Evolutionary conservation across 306 rosid species (phyloP), one percentile per base, ranked within the genome.

Genomic region (Erythrophleum fordii): DNA sequence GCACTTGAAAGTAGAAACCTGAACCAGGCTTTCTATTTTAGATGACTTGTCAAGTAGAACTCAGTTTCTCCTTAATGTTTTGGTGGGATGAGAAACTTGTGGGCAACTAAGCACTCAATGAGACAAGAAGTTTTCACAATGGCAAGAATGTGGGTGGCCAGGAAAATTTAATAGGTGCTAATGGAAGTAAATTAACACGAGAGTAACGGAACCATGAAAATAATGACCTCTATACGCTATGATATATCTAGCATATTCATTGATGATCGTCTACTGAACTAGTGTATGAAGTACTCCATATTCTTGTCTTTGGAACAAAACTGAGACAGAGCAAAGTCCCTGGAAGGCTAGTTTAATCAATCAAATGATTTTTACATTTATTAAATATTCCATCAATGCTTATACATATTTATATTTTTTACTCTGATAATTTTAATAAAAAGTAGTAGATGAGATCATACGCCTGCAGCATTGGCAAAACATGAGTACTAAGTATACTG

Each of bases 301-400:
- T 81, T 72, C 44, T 72, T 77, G 51, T 25, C 13, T 25, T 29
- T 76, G 8, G 31, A 58, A 17, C 34, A 23, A 58, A 58, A 58
- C 13, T 11, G 17, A 58, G 34, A 2, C 8, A 0, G 29, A 55
- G 20, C 14, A 23, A 58, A 23, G 3, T 58, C 16, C 64, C 2
- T 25, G 34, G 23, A 61, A 6, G 34, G 28, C 77, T 20, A 5
- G 61, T 29, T 70, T 16, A 13, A 34, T 46, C 39, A 3, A 14
- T 68, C 49, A 48, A 73, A 65, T 56, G 25, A 55, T 62, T 45
- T 66, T 73, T 45, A 44, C 10, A 37, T 75, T 52, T 17, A 8
- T 12, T 17, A 35, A 72, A 72, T 18, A 46, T 5, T 3, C 62
- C 76, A 8, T 29, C 2, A 20, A 51, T 72, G 46, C 31, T 49